A percentile compares a stretch with the other conserved stretches of the same genome.
These are phyloP conservation scores for Trametes elegans DNA, from an alignment of 768 basidiomycete genomes.

Conservation along the genomic window DNA sequence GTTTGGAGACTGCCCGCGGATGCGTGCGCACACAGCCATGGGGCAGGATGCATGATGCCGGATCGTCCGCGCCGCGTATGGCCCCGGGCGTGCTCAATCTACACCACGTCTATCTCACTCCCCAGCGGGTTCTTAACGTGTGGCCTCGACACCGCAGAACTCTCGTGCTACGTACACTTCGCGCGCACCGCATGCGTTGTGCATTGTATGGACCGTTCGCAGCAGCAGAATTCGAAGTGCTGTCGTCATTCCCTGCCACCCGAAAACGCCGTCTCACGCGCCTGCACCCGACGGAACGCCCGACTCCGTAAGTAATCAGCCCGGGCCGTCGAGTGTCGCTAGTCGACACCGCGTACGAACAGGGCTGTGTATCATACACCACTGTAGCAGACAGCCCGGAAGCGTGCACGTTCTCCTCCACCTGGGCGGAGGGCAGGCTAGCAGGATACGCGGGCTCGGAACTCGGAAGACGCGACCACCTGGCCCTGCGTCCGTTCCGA, in stretches of 20 bases:
- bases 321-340: not conserved
- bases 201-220: no score
- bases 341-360: not conserved
- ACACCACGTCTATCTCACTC: conserved; percentile 17
- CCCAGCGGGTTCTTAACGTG: not conserved
- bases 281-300: not conserved
- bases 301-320: not conserved
- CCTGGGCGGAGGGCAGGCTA: conserved; percentile 13
- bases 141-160: no score
- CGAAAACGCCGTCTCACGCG: not conserved
- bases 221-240: not conserved
- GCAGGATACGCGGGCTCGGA: conserved; percentile 1
- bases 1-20: conserved; percentile 16
- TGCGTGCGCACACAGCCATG: no score
- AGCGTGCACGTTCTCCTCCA: not conserved
- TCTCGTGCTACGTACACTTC: not conserved
- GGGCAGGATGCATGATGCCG: no score
- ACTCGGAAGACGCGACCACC: conserved; percentile 2
- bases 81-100: conserved; percentile 6
- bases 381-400: not conserved
- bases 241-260: not conserved
- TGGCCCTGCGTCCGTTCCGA: conserved; percentile 14
- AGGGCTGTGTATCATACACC: conserved; percentile 6
- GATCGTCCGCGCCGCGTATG: conserved; percentile 16
- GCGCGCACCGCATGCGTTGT: not conserved